Base-by-base conservation (phyloP, 177 flowering plant genomes). In the Telopea speciosissima region DNA sequence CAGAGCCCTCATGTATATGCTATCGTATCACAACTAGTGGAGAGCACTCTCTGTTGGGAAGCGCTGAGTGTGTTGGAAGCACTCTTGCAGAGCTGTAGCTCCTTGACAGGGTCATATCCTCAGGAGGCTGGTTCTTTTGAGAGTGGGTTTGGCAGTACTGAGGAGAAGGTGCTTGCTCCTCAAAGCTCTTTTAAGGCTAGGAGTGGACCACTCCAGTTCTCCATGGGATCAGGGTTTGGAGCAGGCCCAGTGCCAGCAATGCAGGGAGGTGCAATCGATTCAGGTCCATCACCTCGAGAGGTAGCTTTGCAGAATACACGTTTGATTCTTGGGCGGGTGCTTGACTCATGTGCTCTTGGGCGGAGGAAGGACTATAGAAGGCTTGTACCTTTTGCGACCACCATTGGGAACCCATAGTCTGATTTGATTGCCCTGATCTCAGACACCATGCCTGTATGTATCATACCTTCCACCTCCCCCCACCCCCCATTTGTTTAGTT, bases 1-100 rank as follows among this genome's bases (percentile, higher is more conserved):
- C 99, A 93, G 76, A 96, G 96, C 69, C 98, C 99, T 5, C 96
- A 93, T 71, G 90, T 96, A 85, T 93, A 93, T 75, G 95, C 96
- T n/a, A 86, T 93, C 60, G 98, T 96, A 11, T 96, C 99, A 21
- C 98, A 93, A 76, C 84, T 96, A 24, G 92, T 96, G 14, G 99
- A 96, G 79, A 96, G 99, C 84, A 85, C 99, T 16, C 77, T 96
- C 78, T 91, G 98, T 69, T 91, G 91, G 93, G 99, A 95, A 70
- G 99, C 99, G 44, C 79, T 91, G 62, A 89, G 93, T 67, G 98
- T 93, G 28, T 70, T 96, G 77, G 99, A 93, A 84, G 99, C 99
- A 62, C 93, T 96, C 63, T 65, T 93, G 72, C 99, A 96, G 73
- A 93, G 98, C 78, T 91, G 99, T 69, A 90, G 98, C 74, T 85